phyloP scores from a whole-genome alignment of 1,139 yeast species.

The Yamadazyma sp. region DNA sequence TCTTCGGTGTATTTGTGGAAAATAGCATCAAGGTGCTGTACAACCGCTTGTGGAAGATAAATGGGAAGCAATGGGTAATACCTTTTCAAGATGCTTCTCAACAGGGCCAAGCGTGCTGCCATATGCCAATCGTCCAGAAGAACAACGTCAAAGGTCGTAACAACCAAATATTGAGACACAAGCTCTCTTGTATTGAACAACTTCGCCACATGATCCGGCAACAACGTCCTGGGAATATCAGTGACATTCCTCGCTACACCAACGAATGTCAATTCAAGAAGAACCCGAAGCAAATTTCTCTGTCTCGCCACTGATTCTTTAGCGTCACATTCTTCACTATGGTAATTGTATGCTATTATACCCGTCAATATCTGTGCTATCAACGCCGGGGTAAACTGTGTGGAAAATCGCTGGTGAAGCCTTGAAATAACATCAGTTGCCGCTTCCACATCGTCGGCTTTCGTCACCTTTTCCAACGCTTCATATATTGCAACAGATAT shows the following conservation, averaged over 20 bases:
- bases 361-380: conserved; percentile 48
- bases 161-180: conserved; percentile 38
- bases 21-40: conserved; percentile 25
- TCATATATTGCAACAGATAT: conserved; percentile 64
- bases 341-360: too few species aligned
- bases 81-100: conserved; percentile 52
- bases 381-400: conserved; percentile 53
- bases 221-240: conserved; percentile 28
- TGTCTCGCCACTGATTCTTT: too few species aligned
- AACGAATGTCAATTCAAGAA: conserved; percentile 63
- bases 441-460: conserved; percentile 60
- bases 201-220: conserved; percentile 25
- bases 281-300: conserved; percentile 50
- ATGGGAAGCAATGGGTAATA: conserved; percentile 24
- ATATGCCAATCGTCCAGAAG: conserved; percentile 48
- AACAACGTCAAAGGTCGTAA: conserved; percentile 54
- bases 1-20: conserved; percentile 50
- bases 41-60: conserved; percentile 14
- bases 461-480: conserved; percentile 55
- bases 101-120: conserved; percentile 50
- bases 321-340: too few species aligned
- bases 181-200: conserved; percentile 18
- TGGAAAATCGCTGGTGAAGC: conserved; percentile 72
- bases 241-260: conserved; percentile 53
- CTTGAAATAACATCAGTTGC: conserved; percentile 70